Base-by-base conservation (phyloP, 768 basidiomycete genomes). In the Russula compacta region DNA sequence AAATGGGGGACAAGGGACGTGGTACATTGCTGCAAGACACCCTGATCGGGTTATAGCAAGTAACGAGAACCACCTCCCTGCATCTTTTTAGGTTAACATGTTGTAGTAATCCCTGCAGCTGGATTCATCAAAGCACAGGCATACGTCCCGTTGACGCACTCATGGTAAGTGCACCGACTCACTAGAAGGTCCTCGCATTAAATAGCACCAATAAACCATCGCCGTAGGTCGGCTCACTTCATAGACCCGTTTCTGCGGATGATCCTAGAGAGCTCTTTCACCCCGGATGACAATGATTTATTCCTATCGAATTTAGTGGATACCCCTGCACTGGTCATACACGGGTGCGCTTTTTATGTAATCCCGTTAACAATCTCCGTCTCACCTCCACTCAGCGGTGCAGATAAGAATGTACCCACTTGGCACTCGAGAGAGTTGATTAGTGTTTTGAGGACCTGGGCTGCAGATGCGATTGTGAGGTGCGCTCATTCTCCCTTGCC, bases 1-100 rank as follows among this genome's bases (percentile, higher is more conserved):
- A 3, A 97, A 97, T 70, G 93, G 93, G 33, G 93, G 92, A 12
- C 94, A 95, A 71, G 93, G 93, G 0, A 78, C 85, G 2, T 93
- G 91, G 89, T 85, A 92, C 70, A 68, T 88, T 17, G 83, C 87
- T 14, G 79, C 84, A 32, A 77, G 87, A 64, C 88, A 81, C 71
- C 92, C 94, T 1, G 92, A 95, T 69, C 78, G 80, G 56, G 81
- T 88, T 11, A 66, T 85, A 9, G 86, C 80, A 54, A 82, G 86
- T 85, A 62, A 53, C 73, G 66, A 67, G 8, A 63, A 5, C 65
- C 64, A 63, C 52, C 65, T 60, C 43, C 63, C n/a, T 39, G 33
- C 6, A 6, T 42, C 32, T 44, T 9, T 50, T 33, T 44, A 44
- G 44, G 33, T 12, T 7, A 11, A 24, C 35, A 9, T 38, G 29